Evolutionary conservation across 352 stramenopile species (phyloP), one percentile per base, ranked within the genome.

Genomic region (Ophiocytium majus): DNA sequence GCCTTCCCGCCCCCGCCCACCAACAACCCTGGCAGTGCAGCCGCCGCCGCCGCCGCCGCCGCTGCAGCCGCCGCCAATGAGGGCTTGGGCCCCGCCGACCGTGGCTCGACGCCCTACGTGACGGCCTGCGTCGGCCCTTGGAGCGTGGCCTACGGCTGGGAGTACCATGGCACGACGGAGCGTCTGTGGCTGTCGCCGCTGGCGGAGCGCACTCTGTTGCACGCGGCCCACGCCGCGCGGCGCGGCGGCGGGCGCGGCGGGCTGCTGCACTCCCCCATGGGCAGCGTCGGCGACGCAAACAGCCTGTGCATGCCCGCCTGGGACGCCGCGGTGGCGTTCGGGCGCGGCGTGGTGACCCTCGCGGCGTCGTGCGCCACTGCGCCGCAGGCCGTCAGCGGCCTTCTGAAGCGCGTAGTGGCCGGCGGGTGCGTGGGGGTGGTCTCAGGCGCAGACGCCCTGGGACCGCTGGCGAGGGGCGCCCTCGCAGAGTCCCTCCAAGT

Each of bases 141-240:
- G 81, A 64, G 80, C 43, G 71, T 80, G 36, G 64, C 81, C 28
- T 85, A 85, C 43, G 81, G 81, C 0, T 85, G 80, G 32, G 81
- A 85, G 37, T 85, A 85, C 71, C 33, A 37, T 28, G 81, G 81
- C 37, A 85, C 81, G 35, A 23, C 66, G 81, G 81, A 85, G 43
- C 57, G 37, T 35, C 43, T 85, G 34, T 85, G 81, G 81, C 33
- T 85, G 0, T 49, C 81, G 32, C 81, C 81, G n/a, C 43, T 85
- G 23, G 80, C 81, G 36, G 81, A 85, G 66, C 17, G 81, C 14
- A 75, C 64, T 10, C 74, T 85, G 43, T 9, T 85, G 31, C 81
- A 85, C 37, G 75, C 81, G n/a, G 43, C 74, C 0, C 81, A 85
- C 81, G 81, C 71, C 32, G 81, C 81, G 19, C 31, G 9, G 57